Evolutionary conservation across 1,139 yeast species (phyloP).

Genomic region (Diutina mesorugosa): DNA sequence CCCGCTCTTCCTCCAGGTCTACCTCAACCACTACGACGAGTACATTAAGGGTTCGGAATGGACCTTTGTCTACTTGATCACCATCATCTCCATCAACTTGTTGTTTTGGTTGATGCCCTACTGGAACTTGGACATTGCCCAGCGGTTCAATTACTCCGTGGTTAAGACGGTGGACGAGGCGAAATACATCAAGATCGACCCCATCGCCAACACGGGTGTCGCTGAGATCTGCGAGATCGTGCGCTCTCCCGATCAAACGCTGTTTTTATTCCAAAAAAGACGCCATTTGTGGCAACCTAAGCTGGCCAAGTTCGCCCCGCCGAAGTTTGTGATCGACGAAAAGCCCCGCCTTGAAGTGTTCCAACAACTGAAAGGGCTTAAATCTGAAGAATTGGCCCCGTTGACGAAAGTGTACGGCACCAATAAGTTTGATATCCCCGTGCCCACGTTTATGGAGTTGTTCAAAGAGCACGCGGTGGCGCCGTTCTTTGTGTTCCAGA

Average conservation of each 20-base stretch:
- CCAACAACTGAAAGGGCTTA: constrained; percentile 52
- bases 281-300: constrained; percentile 62
- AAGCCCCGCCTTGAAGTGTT: constrained; percentile 44
- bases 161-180: constrained; percentile 51
- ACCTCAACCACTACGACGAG: constrained; percentile 56
- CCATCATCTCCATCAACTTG: constrained; percentile 60
- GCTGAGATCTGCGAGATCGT: constrained; percentile 64
- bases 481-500: constrained; percentile 93
- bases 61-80: constrained; percentile 79
- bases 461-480: constrained; percentile 98
- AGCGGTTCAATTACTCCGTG: constrained; percentile 52
- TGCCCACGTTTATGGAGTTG: constrained; percentile 81
- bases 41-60: constrained; percentile 74
- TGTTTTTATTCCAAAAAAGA: constrained; percentile 85
- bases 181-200: constrained; percentile 57
- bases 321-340: constrained; percentile 62
- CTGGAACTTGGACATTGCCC: constrained; percentile 72
- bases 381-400: constrained; percentile 40
- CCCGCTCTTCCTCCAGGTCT: constrained; percentile 62
- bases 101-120: constrained; percentile 86
- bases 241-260: constrained; percentile 41
- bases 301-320: constrained; percentile 57
- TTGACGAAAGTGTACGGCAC: constrained; percentile 58
- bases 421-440: constrained; percentile 86
- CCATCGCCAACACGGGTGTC: constrained; percentile 77